Conservation (phyloP, 768 basidiomycete genomes). For the Termitomyces sp. region DNA sequence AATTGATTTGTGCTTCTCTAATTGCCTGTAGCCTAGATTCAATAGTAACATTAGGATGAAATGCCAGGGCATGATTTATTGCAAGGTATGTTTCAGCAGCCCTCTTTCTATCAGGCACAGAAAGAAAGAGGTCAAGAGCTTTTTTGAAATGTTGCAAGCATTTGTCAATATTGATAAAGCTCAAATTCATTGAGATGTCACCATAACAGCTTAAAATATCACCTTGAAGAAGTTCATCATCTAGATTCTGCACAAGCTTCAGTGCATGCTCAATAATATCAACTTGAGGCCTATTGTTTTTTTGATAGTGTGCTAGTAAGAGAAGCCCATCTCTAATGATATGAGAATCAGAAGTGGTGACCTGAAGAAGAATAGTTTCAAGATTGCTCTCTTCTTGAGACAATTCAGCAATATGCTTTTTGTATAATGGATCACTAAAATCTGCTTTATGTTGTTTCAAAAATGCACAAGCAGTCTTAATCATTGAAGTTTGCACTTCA, state of each 20-base stretch:
- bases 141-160: neutral
- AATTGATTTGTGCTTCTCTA: neutral
- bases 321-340: neutral
- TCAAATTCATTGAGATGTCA: neutral
- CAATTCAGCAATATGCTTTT: neutral
- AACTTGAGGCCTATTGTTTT: slow-evolving; percentile 6
- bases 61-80: neutral
- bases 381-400: slow-evolving; percentile 11
- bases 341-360: neutral
- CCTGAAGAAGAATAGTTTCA: slow-evolving; percentile 11
- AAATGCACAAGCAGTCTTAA: slow-evolving; percentile 5
- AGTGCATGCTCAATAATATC: slow-evolving; percentile 6
- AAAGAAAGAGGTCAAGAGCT: neutral
- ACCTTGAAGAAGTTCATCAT: neutral
- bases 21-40: neutral
- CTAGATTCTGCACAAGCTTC: neutral
- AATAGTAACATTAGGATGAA: neutral
- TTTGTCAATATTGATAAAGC: neutral
- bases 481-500: neutral
- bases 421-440: slow-evolving; percentile 7
- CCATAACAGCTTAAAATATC: neutral
- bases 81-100: neutral
- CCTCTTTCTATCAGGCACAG: neutral
- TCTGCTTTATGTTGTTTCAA: slow-evolving; percentile 8
- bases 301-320: slow-evolving; percentile 8